These are phyloP conservation scores for Cystoderma amianthinum DNA, from an alignment of 768 basidiomycete species.

Conservation along the genomic window DNA sequence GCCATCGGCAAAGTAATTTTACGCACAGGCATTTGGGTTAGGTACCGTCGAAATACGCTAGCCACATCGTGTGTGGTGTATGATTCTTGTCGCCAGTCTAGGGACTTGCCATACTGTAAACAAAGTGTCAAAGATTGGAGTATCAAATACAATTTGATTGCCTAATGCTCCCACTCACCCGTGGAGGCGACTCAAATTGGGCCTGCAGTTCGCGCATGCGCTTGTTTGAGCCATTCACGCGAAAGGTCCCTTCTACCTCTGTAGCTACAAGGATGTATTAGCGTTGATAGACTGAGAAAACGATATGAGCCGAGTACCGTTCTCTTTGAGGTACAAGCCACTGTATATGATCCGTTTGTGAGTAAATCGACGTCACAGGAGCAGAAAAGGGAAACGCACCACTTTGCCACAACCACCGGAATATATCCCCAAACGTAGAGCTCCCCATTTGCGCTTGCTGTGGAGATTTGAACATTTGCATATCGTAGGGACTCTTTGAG, in stretches of 20 bases:
- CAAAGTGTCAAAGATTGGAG: conserved; percentile 1
- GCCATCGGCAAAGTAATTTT: not conserved
- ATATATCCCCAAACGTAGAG: conserved; percentile 92
- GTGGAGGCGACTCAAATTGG: conserved; percentile 82
- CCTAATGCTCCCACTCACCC: conserved; percentile 38
- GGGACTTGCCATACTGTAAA: conserved; percentile 81
- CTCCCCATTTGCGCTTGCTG: conserved; percentile 74
- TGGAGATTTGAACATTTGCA: conserved; percentile 92
- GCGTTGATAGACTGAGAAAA: not conserved
- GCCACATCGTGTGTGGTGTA: conserved; percentile 97
- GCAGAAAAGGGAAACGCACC: conserved; percentile 61
- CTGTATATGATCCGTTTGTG: no score
- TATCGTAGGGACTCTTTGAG: conserved; percentile 78
- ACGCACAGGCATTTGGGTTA: conserved; percentile 94
- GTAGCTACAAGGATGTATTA: conserved; percentile 49
- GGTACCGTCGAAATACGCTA: conserved; percentile 90
- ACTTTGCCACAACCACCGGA: conserved; percentile 96
- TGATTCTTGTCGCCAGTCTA: conserved; percentile 82
- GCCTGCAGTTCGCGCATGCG: conserved; percentile 95
- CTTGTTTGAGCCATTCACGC: conserved; percentile 91
- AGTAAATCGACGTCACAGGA: no score
- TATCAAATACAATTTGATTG: not conserved
- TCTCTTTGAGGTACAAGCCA: conserved; percentile 91
- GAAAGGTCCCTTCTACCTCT: conserved; percentile 89
- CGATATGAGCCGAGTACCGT: conserved; percentile 47